Base-by-base conservation (phyloP, 2,329 filamentous ascomycete species). In the Aspergillus puulaauensis region DNA sequence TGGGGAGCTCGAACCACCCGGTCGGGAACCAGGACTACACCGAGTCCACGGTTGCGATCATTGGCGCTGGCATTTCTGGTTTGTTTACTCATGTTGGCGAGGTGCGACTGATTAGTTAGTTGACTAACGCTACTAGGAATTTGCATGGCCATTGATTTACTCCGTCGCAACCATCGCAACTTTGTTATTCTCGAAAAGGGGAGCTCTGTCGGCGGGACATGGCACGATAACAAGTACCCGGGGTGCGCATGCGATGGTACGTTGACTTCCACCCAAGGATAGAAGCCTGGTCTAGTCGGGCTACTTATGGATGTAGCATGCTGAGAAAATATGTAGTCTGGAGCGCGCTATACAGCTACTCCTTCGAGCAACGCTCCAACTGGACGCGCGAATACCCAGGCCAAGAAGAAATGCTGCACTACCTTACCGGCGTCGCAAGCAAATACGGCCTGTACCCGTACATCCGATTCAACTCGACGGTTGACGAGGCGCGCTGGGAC, bases 331-430 rank as follows among this genome's bases (percentile, higher is more conserved):
- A 11, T 3, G n/a, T 53, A 75, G 81, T 85, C 9, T 81, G 77
- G 77, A 81, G 77, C 35, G 73, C 79, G 48, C 72, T 87, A 3
- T 87, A 87, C 71, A 83, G 79, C 44, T 86, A 81, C 68, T 85
- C 82, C 6, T 87, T 87, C 63, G 83, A 82, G 37, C 83, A 84
- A 52, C 86, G 86, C 52, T 73, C 82, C 3, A 75, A 81, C 61
- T 86, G 84, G 84, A 80, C 80, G 1, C 73, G 82, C 17, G 78
- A 84, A 54, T 86, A 85, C 63, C 81, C 84, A 0, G 81, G 82
- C 0, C 84, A 87, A 63, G 82, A 85, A 65, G 84, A 87, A 66
- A 84, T 87, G 19, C 73, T 83, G 35, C 76, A 73, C 21, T 86
- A 87, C 62, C 75, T 87, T 2, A 75, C 79, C 47, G 70, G 71